phyloP scores from a whole-genome alignment of 305 asterid genomes.

The Fraxinus ornus region DNA sequence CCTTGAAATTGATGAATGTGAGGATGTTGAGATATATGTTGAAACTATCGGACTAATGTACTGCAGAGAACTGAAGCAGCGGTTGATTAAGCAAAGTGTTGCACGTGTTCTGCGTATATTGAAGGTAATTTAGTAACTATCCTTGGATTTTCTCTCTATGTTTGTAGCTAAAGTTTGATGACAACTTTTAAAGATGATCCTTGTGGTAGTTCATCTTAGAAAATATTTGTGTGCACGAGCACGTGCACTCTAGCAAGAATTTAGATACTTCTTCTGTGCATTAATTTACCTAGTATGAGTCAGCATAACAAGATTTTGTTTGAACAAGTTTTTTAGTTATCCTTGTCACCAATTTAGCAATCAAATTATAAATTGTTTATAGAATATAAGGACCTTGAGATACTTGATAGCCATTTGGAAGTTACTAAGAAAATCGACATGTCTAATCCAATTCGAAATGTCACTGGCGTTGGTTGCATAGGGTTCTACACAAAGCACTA shows the following conservation, averaged over 20 bases:
- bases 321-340: not conserved
- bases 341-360: not conserved
- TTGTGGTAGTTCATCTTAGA: not conserved
- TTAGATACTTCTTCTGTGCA: not conserved
- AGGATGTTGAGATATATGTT: conserved; percentile 88
- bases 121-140: conserved; percentile 50
- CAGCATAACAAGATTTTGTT: not conserved
- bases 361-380: not conserved
- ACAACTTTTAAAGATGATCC: not conserved
- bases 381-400: not conserved
- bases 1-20: conserved; percentile 81
- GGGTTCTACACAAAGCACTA: not conserved
- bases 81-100: conserved; percentile 85
- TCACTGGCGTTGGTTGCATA: not conserved
- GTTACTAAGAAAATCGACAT: not conserved
- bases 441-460: not conserved
- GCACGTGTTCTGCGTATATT: conserved; percentile 79
- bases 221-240: not conserved
- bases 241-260: not conserved
- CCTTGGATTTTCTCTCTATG: conserved; percentile 4
- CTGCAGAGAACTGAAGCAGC: conserved; percentile 78
- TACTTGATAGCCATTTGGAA: not conserved
- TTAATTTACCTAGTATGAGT: not conserved
- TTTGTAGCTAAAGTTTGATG: not conserved
- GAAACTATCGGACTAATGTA: conserved; percentile 95